phyloP scores from a whole-genome alignment of 192 early-diverging fungal genomes.

The Podila clonocystis region DNA sequence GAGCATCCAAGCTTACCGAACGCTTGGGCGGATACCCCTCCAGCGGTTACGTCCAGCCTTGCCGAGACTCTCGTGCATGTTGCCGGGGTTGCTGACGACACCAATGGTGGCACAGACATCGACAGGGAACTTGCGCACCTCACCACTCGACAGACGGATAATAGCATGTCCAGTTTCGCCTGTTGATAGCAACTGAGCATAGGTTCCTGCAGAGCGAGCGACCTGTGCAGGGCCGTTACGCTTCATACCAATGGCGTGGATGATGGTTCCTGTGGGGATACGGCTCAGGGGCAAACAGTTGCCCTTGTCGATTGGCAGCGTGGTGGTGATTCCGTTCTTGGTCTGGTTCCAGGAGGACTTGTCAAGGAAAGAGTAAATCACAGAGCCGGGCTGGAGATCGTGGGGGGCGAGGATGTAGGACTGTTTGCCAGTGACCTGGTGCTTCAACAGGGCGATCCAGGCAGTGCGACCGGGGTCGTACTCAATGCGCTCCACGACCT shows the following conservation, averaged over 20 bases:
- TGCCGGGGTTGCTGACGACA: conserved; percentile 87
- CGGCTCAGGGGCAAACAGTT: conserved; percentile 91
- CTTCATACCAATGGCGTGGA: conserved; percentile 88
- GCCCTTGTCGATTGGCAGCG: conserved; percentile 76
- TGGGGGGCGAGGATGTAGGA: conserved; percentile 90
- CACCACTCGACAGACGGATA: conserved; percentile 85
- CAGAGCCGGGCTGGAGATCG: conserved; percentile 78
- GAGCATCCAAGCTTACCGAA: conserved; percentile 53
- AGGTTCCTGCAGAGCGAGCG: conserved; percentile 87
- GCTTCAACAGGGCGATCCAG: conserved; percentile 85
- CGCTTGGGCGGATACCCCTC: conserved; percentile 88
- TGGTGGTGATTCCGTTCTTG: conserved; percentile 50
- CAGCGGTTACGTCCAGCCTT: conserved; percentile 88
- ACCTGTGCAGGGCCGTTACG: conserved; percentile 80
- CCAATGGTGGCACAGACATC: conserved; percentile 93
- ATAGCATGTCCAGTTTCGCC: conserved; percentile 82
- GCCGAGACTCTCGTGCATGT: conserved; percentile 88
- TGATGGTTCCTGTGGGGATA: conserved; percentile 91
- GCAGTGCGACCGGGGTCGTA: conserved; percentile 94
- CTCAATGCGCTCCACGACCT: conserved; percentile 90
- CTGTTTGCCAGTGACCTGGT: conserved; percentile 78
- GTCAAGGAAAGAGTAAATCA: conserved; percentile 71
- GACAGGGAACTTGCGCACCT: conserved; percentile 86
- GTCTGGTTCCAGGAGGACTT: conserved; percentile 46
- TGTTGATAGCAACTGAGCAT: conserved; percentile 85